Base-by-base conservation (phyloP, 2,329 filamentous ascomycete genomes). In the Fusarium virguliforme region DNA sequence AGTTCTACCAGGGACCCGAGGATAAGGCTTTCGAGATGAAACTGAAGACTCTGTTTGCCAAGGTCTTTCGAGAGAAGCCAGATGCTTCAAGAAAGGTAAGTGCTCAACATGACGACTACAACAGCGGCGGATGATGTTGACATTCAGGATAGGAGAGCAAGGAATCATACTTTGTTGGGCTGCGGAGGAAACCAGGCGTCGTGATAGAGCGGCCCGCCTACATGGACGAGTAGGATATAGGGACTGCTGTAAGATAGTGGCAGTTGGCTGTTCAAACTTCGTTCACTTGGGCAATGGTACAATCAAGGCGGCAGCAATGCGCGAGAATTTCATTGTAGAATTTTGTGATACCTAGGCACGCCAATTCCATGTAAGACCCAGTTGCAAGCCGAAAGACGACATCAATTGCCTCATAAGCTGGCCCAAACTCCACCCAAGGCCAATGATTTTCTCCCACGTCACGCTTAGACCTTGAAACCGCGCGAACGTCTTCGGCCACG, bases 391-490 rank as follows among this genome's bases (percentile, higher is more conserved):
- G 71, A 78, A 74, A 56, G 70, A 70, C 72, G 74, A 75, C 68
- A 75, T 77, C 72, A 72, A 67, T 74, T 74, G 77, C 74, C 71
- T 71, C 61, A 70, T 70, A 73, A 72, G 60, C 63, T 76, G 75
- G 70, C 71, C 73, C 64, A 41, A 77, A 74, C 74, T 73, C 74
- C 74, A 62, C 66, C 64, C 60, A 62, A 74, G 75, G 74, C 73
- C 74, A 68, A 72, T 71, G 55, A 62, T 72, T 73, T 74, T 72
- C 68, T 62, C 64, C 71, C 64, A 32, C 67, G 63, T 73, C 68
- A 73, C 75, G 84, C 84, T 94, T 97, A 99, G 84, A 99, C 96
- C 94, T 99, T 99, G 95, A 99, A 99, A 90, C 97, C 96, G 82
- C 93, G 91, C 81, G 95, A 98, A 85, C 94, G 90, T 92, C 96